Evolutionary conservation across 768 basidiomycete genomes (phyloP), one percentile per base, ranked within the genome.

Genomic region (Russula earlei): DNA sequence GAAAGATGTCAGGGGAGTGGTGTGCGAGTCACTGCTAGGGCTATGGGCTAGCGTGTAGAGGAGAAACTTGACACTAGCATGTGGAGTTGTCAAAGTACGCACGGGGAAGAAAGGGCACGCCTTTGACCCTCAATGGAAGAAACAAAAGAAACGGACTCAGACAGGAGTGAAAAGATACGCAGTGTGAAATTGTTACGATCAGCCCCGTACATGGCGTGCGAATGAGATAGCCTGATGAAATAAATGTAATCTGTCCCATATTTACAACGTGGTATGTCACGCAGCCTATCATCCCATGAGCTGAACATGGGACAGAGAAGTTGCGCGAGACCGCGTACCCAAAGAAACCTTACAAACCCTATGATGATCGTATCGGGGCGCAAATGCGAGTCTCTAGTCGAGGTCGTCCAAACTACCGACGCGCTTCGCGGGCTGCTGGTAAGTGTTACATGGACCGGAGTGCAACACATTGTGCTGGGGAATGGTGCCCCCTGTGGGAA

Each of bases 391-490:
- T 8, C 14, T 22, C 22, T 41, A 62, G 24, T 62, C 60, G 11
- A 62, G 31, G 17, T 49, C 54, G 2, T 52, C 7, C 14, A 60
- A 44, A 43, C 7, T 20, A 19, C 20, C 36, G 14, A 25, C 4
- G 17, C 49, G 41, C 25, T 5, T 7, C 27, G 1, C n/a, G 1
- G 22, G 27, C n/a, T 24, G 40, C 5, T 12, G 24, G 2, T 1
- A n/a, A n/a, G 11, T n/a, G 19, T 29, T 22, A 46, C 66, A 67
- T 19, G 66, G 56, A 11, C 66, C 65, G 0, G 29, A 9, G 54
- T 60, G 17, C 20, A 67, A 38, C n/a, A 67, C 64, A 3, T 25
- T 54, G 56, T 67, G 64, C 0, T 36, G 9, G 19, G 66, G 66
- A 19, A 64, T 51, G 17, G 29, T 25, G 40, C 66, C 66, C 22